Percentiles rank a stretch among this genome's conserved stretches.
Conservation (phyloP, 2,329 filamentous ascomycete species). For the Macrophomina phaseolina region DNA sequence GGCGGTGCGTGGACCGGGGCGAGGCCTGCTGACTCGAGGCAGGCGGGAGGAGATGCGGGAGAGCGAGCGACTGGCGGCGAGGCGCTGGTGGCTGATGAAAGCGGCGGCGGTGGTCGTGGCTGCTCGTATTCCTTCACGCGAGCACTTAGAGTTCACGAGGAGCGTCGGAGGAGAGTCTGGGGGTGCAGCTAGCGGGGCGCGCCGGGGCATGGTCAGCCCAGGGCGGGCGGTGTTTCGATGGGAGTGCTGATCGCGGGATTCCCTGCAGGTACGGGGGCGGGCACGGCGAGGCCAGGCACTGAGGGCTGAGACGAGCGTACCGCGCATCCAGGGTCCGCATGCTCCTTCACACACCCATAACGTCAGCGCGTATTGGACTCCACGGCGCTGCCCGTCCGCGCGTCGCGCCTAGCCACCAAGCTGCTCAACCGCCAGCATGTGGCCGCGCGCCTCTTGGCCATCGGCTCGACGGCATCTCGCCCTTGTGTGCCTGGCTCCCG, state of each 20-base stretch:
- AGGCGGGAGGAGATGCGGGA: neutral
- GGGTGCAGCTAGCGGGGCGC: constrained; percentile 11
- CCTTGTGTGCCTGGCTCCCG: constrained; percentile 1
- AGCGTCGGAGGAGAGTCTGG: neutral
- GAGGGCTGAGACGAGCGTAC: neutral
- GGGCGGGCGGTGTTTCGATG: constrained; percentile 9
- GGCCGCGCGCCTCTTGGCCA: constrained; percentile 9
- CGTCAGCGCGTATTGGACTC: constrained; percentile 11
- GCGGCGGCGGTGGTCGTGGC: neutral
- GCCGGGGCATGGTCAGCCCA: constrained; percentile 13
- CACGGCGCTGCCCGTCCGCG: constrained; percentile 14
- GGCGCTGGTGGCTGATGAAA: constrained; percentile 14
- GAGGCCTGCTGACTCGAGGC: constrained; percentile 17
- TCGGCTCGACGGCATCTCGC: constrained; percentile 12
- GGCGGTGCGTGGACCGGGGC: neutral
- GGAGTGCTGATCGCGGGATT: neutral
- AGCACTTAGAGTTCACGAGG: neutral
- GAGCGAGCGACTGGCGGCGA: neutral
- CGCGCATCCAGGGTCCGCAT: constrained; percentile 1
- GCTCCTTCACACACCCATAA: neutral
- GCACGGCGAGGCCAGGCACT: constrained; percentile 14
- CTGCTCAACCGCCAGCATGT: constrained; percentile 5
- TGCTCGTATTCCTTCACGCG: constrained; percentile 11
- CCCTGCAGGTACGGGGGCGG: constrained; percentile 19
- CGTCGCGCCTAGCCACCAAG: constrained; percentile 18